These are phyloP conservation scores for Castanea sativa DNA, from an alignment of 306 rosid genomes.

Conservation along the genomic window DNA sequence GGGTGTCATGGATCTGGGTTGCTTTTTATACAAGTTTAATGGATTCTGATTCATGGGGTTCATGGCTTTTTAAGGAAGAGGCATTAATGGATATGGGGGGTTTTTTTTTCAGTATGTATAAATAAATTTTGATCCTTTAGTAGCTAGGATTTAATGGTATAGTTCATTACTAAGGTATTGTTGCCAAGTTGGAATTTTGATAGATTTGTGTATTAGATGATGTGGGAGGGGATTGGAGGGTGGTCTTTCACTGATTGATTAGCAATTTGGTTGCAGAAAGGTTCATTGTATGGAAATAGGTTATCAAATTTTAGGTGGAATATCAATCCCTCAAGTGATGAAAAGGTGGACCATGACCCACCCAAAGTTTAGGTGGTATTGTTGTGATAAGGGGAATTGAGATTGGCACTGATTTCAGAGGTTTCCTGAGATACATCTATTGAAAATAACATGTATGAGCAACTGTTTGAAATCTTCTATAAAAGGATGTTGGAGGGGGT, in stretches of 20 bases:
- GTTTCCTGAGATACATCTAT: not conserved
- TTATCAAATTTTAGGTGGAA: constrained; percentile 24
- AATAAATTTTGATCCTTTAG: not conserved
- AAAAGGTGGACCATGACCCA: constrained; percentile 5
- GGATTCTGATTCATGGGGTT: constrained; percentile 22
- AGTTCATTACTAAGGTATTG: constrained; percentile 11
- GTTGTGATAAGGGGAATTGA: not conserved
- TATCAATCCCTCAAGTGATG: constrained; percentile 5
- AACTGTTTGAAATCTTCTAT: not conserved
- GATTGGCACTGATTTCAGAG: not conserved
- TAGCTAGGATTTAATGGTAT: constrained; percentile 12
- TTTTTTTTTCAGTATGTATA: not conserved
- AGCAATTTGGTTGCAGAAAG: constrained; percentile 10
- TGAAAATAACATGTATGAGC: not conserved
- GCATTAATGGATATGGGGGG: constrained; percentile 9
- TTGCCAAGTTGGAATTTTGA: constrained; percentile 13
- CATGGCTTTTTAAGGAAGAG: constrained; percentile 8
- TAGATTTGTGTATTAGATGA: constrained; percentile 27
- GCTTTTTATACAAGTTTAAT: constrained; percentile 21
- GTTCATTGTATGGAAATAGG: constrained; percentile 11
- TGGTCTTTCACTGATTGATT: not conserved
- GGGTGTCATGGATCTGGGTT: constrained; percentile 53
- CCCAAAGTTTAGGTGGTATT: constrained; percentile 2
- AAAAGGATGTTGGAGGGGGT: not conserved
- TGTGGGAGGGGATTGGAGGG: constrained; percentile 6